Conservation (phyloP, 1,284 basidiomycete genomes). For the Sphagnurus paluster region DNA sequence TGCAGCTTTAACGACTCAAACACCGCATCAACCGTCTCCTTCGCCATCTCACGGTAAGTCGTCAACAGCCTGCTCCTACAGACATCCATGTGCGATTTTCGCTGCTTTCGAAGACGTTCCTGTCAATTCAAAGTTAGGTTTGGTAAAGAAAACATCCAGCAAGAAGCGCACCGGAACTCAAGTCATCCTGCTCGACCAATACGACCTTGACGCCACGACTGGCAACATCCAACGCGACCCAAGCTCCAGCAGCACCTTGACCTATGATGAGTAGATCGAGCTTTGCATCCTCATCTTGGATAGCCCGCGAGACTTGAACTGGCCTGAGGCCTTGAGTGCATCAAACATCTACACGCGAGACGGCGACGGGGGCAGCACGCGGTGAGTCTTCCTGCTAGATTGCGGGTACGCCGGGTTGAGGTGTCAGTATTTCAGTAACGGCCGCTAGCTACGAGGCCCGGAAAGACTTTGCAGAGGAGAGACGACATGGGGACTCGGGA, state of each 20-base stretch:
- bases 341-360: constrained; percentile 71
- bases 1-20: constrained; percentile 77
- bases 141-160: background rate
- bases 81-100: constrained; percentile 96
- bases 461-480: constrained; percentile 49
- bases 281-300: constrained; percentile 44
- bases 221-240: constrained; percentile 92
- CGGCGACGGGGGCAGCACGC: constrained; percentile 75
- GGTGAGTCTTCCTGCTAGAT: constrained; percentile 59
- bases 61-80: constrained; percentile 84
- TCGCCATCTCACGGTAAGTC: constrained; percentile 95
- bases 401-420: constrained; percentile 65
- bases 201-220: constrained; percentile 91
- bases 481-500: constrained; percentile 13
- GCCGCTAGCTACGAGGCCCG: constrained; percentile 50
- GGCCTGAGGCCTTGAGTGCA: constrained; percentile 48
- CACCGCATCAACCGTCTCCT: constrained; percentile 92
- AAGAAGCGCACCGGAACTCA: constrained; percentile 73
- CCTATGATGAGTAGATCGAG: constrained; percentile 88
- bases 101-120: constrained; percentile 97
- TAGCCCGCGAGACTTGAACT: constrained; percentile 21
- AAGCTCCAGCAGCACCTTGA: constrained; percentile 94
- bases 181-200: constrained; percentile 93
- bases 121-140: constrained; percentile 26
- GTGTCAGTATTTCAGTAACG: constrained; percentile 71